Evolutionary conservation across 2,329 filamentous ascomycete genomes (phyloP).

Genomic region (Hirsutella thompsonii): DNA sequence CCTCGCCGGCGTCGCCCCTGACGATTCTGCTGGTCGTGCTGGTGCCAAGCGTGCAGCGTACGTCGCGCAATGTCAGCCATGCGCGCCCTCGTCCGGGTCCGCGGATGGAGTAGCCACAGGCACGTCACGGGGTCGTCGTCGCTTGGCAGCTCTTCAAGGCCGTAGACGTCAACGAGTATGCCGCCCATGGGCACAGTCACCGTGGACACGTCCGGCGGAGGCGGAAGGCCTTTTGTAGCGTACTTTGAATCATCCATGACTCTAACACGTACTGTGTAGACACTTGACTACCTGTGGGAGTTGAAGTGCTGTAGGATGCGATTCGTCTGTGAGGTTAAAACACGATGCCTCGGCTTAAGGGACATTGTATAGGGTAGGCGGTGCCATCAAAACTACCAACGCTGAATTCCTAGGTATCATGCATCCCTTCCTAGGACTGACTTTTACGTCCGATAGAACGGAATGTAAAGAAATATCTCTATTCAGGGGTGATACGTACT

Average conservation of each 20-base stretch:
- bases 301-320: too few species aligned
- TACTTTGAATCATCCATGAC: slow-evolving; percentile 15
- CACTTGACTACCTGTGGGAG: too few species aligned
- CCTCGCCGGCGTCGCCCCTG: slow-evolving; percentile 26
- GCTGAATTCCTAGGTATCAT: too few species aligned
- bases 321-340: too few species aligned
- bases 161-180: slow-evolving; percentile 68
- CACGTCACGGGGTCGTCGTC: slow-evolving; percentile 46
- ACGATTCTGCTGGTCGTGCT: slow-evolving; percentile 11
- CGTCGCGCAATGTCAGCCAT: slow-evolving; percentile 68
- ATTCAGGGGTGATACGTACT: too few species aligned
- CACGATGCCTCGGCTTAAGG: too few species aligned
- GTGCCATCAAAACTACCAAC: too few species aligned
- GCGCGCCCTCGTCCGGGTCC: slow-evolving; percentile 53
- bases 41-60: slow-evolving; percentile 56
- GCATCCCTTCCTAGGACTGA: too few species aligned
- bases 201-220: slow-evolving; percentile 42
- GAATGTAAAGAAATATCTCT: too few species aligned
- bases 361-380: too few species aligned
- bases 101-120: slow-evolving; percentile 85
- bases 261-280: too few species aligned
- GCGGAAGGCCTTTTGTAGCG: slow-evolving; percentile 21
- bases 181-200: slow-evolving; percentile 62
- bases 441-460: too few species aligned
- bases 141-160: slow-evolving; percentile 56